A percentile compares a stretch with the other conserved stretches of the same genome.
phyloP scores from a whole-genome alignment of 257 asterid genomes.

The Petunia secreta region DNA sequence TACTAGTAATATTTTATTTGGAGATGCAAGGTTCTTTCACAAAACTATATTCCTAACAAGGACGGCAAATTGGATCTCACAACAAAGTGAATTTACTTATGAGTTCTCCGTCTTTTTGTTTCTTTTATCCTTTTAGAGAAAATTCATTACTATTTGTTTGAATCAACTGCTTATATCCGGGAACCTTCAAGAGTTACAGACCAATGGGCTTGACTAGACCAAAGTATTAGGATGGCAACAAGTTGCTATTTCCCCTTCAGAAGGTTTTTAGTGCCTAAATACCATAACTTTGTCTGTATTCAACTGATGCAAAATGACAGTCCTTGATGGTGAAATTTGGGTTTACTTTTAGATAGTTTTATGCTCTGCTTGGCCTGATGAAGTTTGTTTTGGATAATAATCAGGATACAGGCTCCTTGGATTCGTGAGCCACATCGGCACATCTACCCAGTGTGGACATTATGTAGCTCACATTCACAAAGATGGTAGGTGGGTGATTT shows the following conservation, averaged over 20 bases:
- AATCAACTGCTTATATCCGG: background rate
- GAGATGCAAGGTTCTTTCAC: background rate
- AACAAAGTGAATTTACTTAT: background rate
- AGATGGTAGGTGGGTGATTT: constrained; percentile 90
- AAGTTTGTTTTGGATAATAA: constrained; percentile 23
- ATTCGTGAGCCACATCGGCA: constrained; percentile 91
- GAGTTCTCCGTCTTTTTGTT: background rate
- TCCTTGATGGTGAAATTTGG: background rate
- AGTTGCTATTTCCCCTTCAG: background rate
- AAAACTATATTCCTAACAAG: background rate
- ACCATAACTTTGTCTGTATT: background rate
- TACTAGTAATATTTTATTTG: too few relatives aligned
- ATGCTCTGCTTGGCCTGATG: constrained; percentile 3
- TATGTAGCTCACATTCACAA: constrained; percentile 89
- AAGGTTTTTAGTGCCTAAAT: background rate
- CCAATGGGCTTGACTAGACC: background rate
- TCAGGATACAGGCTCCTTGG: constrained; percentile 83
- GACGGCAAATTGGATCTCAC: background rate
- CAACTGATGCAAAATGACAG: background rate
- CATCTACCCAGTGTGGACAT: constrained; percentile 98
- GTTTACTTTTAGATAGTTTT: background rate
- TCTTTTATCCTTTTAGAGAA: background rate
- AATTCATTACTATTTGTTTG: background rate
- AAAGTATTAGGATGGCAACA: background rate
- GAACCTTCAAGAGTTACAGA: background rate